Evolutionary conservation across 352 stramenopile genomes (phyloP).

Genomic region (Pythium rhizo-oryzae): DNA sequence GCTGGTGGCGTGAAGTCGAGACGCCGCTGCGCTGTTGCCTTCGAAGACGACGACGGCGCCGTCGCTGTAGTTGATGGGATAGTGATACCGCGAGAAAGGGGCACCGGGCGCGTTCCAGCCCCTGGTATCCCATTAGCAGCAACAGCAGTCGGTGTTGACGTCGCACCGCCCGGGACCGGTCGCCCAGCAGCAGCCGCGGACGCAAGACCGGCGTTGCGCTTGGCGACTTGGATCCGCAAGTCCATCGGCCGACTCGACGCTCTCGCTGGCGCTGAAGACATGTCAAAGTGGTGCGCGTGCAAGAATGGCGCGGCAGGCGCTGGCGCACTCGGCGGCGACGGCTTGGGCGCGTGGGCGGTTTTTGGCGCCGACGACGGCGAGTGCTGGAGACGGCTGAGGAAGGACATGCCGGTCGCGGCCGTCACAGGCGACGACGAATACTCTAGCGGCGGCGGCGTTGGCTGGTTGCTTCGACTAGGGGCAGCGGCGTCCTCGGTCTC

Average conservation of each 20-base stretch:
- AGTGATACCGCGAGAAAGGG: constrained; percentile 19
- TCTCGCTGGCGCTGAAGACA: constrained; percentile 1
- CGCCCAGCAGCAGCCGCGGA: background rate
- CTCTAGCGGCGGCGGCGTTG: constrained; percentile 29
- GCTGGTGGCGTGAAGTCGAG: constrained; percentile 53
- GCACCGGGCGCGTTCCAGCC: constrained; percentile 4
- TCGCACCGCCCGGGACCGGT: constrained; percentile 1
- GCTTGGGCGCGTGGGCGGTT: background rate
- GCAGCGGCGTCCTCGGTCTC: background rate
- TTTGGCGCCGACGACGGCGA: constrained; percentile 11
- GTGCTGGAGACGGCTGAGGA: constrained; percentile 20
- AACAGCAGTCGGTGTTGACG: constrained; percentile 8
- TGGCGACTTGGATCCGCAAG: constrained; percentile 77
- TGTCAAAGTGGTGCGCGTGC: background rate
- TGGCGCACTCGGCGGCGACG: constrained; percentile 3
- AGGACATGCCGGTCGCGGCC: constrained; percentile 1
- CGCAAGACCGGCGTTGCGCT: constrained; percentile 62
- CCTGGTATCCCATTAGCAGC: background rate
- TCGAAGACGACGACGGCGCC: constrained; percentile 5
- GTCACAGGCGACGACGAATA: constrained; percentile 43
- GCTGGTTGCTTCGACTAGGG: constrained; percentile 8
- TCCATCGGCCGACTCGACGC: constrained; percentile 32
- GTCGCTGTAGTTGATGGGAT: constrained; percentile 6
- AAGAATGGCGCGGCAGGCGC: constrained; percentile 1
- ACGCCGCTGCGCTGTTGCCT: constrained; percentile 8